Conservation (phyloP, 2,329 filamentous ascomycete species). For the Sporothrix globosa region DNA sequence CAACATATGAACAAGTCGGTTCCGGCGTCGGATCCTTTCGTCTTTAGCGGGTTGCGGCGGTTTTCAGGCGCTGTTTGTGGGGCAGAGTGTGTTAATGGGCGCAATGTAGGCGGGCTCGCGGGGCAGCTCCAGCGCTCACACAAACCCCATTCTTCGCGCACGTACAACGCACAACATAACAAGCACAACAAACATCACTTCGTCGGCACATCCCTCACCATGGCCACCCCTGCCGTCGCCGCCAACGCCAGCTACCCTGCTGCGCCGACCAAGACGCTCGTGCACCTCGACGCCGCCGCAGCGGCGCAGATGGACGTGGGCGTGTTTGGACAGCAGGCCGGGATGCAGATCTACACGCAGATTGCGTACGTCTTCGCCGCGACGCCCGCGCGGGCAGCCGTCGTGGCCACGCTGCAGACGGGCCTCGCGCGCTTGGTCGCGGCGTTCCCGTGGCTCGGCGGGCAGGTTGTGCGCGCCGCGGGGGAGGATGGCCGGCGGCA, state of each 20-base stretch:
- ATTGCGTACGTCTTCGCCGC: constrained; percentile 45
- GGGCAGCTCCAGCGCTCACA: too few species aligned
- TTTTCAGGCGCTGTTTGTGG: too few species aligned
- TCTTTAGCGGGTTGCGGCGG: too few species aligned
- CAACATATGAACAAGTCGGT: too few species aligned
- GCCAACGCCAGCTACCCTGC: too few species aligned
- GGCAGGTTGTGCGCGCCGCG: background rate
- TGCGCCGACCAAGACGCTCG: background rate
- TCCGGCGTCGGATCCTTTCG: too few species aligned
- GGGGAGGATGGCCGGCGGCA: background rate
- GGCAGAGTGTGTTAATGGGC: too few species aligned
- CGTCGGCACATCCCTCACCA: background rate
- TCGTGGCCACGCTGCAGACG: background rate
- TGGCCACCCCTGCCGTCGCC: background rate
- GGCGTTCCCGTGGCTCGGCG: constrained; percentile 13
- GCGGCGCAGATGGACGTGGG: constrained; percentile 19
- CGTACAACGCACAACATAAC: too few species aligned
- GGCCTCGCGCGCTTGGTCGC: background rate
- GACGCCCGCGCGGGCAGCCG: background rate
- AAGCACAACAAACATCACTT: too few species aligned
- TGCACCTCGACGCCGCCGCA: background rate
- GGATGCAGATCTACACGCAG: constrained; percentile 51
- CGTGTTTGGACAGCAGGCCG: constrained; percentile 48
- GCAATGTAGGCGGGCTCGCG: too few species aligned
- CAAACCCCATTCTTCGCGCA: too few species aligned